Evolutionary conservation across 1,284 basidiomycete genomes (phyloP), one percentile per base, ranked within the genome.

Genomic region (Moesziomyces antarcticus): DNA sequence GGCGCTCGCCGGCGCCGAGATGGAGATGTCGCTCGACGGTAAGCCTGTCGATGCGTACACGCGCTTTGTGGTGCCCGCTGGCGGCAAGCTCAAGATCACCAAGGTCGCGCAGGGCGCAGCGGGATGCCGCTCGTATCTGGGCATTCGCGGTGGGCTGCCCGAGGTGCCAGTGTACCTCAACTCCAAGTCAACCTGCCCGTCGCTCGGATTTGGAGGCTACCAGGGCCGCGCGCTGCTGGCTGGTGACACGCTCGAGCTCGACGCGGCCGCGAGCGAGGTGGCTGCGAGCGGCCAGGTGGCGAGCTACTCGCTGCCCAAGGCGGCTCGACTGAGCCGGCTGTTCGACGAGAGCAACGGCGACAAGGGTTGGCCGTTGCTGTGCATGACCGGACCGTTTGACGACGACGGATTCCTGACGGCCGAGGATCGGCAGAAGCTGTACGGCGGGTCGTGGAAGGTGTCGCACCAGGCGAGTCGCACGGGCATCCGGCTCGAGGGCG

Each of bases 341-440:
- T 62, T 62, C 18, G 50, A 60, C 30, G 45, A 60, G 50, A 53
- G 50, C 21, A 56, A 40, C 21, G 22, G 41, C 48, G 50, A 44
- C 13, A 22, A 48, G 16, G n/a, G 58, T 68, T 90, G 89, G 89
- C 81, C 84, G 0, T 76, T 91, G 11, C 84, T 87, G 50, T 89
- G 88, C 55, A 86, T 91, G 30, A 75, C 88, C 1, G 90, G 90
- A 0, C 90, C 90, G 0, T 89, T 91, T 30, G 90, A 88, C 60
- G 89, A 90, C 60, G 85, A 86, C 3, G 87, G 87, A 47, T 91
- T 88, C 74, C 73, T 91, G 14, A 88, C 88, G 0, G 44, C 84
- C 0, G 83, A 86, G 20, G 66, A 61, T 30, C 50, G 59, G 1
- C 41, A 50, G 45, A 55, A 44, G 40, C 44, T 69, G 24, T 69